phyloP scores from a whole-genome alignment of 768 basidiomycete genomes.

The Albatrellus ellisii region DNA sequence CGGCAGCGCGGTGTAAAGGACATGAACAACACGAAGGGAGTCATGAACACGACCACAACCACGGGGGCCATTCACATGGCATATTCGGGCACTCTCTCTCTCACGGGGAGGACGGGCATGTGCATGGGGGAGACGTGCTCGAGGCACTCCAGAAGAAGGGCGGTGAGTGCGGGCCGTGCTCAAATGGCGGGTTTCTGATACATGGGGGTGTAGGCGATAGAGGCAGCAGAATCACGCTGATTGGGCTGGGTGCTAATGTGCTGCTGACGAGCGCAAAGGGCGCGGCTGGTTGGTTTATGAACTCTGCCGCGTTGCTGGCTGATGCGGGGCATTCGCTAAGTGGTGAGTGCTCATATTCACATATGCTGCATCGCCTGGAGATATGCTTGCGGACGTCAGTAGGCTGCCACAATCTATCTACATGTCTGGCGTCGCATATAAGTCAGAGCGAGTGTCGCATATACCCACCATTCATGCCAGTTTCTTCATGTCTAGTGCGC shows the following conservation, averaged over 20 bases:
- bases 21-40: neutral
- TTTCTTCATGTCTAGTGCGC: too few species aligned
- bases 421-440: too few species aligned
- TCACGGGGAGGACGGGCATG: conserved; percentile 6
- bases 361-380: neutral
- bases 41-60: neutral
- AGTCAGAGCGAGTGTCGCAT: too few species aligned
- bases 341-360: conserved; percentile 34
- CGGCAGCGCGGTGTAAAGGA: too few species aligned
- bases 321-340: conserved; percentile 89
- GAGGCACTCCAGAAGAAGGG: conserved; percentile 12
- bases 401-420: conserved; percentile 1
- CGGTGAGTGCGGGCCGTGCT: neutral
- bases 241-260: conserved; percentile 77
- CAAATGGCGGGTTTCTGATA: neutral
- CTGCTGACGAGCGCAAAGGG: conserved; percentile 77
- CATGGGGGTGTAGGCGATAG: conserved; percentile 42
- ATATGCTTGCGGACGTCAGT: neutral
- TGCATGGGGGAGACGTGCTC: conserved; percentile 8
- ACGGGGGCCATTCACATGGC: conserved; percentile 8
- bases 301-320: conserved; percentile 82
- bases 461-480: too few species aligned
- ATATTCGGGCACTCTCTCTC: conserved; percentile 13
- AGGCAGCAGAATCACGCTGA: conserved; percentile 72
- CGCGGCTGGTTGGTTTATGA: conserved; percentile 77